Percentiles rank a stretch among this genome's conserved stretches.
phyloP scores from a whole-genome alignment of 2,329 filamentous ascomycete genomes.

The Talaromyces funiculosus region DNA sequence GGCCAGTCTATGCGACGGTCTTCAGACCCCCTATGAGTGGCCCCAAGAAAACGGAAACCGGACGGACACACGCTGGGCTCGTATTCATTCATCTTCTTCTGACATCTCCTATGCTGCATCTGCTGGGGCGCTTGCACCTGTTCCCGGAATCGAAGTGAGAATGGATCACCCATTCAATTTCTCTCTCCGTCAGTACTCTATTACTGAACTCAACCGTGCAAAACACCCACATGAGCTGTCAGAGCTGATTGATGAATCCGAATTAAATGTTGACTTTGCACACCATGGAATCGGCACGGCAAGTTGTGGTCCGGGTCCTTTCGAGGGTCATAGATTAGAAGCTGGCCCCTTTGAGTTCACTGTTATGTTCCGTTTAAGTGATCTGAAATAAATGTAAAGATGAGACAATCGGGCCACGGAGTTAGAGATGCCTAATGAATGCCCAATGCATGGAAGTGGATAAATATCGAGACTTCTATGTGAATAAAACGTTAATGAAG shows the following conservation, averaged over 20 bases:
- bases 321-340: slow-evolving; percentile 20
- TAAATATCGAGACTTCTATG: neutral
- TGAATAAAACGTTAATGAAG: neutral
- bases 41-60: slow-evolving; percentile 25
- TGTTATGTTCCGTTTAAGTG: slow-evolving; percentile 15
- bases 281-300: slow-evolving; percentile 28
- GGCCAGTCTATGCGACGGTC: slow-evolving; percentile 10
- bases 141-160: neutral
- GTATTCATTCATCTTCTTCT: slow-evolving; percentile 17
- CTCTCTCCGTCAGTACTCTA: slow-evolving; percentile 15
- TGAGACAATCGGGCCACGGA: neutral
- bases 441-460: neutral
- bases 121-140: slow-evolving; percentile 6
- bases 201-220: slow-evolving; percentile 17
- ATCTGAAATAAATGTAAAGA: neutral
- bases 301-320: slow-evolving; percentile 22
- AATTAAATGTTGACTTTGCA: slow-evolving; percentile 26
- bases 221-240: slow-evolving; percentile 19
- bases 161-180: slow-evolving; percentile 17
- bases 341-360: slow-evolving; percentile 24
- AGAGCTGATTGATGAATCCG: slow-evolving; percentile 22
- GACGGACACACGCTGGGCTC: slow-evolving; percentile 32
- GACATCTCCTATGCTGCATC: slow-evolving; percentile 16
- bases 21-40: slow-evolving; percentile 25
- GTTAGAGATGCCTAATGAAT: neutral